phyloP scores from a whole-genome alignment of 1,139 yeast species.

The Pichia sp. region DNA sequence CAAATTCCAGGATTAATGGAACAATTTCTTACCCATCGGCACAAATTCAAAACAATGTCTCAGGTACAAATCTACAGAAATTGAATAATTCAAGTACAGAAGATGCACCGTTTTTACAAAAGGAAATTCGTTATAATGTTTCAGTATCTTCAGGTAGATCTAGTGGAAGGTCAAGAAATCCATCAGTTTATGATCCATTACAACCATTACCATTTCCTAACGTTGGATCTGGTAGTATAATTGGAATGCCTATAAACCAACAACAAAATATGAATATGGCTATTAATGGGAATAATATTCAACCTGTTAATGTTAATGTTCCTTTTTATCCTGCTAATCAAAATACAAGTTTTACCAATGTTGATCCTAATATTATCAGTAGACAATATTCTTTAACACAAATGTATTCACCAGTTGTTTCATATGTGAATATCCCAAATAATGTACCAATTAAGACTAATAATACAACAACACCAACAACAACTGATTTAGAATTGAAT shows the following conservation, averaged over 20 bases:
- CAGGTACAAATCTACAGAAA: conserved; percentile 1
- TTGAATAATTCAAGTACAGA: conserved; percentile 1
- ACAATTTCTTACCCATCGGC: background rate
- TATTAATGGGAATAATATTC: background rate
- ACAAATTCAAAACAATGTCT: background rate
- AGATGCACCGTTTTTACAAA: conserved; percentile 23
- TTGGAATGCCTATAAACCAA: conserved; percentile 1
- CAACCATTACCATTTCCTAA: conserved; percentile 22
- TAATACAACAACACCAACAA: no score
- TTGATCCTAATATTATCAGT: conserved; percentile 5
- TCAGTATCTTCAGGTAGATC: conserved; percentile 23
- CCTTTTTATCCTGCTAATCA: conserved; percentile 1
- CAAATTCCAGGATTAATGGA: no score
- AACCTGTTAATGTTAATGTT: background rate
- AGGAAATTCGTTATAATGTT: conserved; percentile 27
- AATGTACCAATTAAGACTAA: background rate
- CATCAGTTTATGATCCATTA: conserved; percentile 30
- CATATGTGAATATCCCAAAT: background rate
- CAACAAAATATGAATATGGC: background rate
- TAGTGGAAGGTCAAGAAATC: conserved; percentile 23
- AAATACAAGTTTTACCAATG: background rate
- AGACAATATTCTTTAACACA: conserved; percentile 11
- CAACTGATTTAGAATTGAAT: background rate
- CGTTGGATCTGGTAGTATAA: background rate
- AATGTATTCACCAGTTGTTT: conserved; percentile 11